These are phyloP conservation scores for Amanita rubescens DNA, from an alignment of 768 basidiomycete species.

Conservation along the genomic window DNA sequence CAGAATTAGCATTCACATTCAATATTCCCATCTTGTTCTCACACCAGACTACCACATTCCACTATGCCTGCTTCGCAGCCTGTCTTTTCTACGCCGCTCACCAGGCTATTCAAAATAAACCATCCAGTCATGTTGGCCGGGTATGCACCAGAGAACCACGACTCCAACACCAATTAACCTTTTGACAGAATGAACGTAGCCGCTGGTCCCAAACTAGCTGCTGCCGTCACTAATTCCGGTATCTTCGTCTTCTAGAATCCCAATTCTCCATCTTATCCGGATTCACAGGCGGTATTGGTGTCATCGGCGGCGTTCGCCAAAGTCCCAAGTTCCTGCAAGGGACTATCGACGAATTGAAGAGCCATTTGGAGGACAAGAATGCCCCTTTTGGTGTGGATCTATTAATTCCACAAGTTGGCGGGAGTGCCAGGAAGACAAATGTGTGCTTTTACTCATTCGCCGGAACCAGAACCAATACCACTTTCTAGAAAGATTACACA, in stretches of 20 bases:
- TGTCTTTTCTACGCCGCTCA: constrained; percentile 67
- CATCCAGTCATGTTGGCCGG: constrained; percentile 85
- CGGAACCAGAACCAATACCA: neutral
- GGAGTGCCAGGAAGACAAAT: constrained; percentile 80
- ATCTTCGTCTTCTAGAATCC: constrained; percentile 7
- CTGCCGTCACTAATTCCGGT: constrained; percentile 89
- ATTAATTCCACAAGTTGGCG: constrained; percentile 76
- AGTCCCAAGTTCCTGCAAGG: constrained; percentile 64
- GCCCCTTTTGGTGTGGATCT: constrained; percentile 82
- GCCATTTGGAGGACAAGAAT: constrained; percentile 62
- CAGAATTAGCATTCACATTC: neutral
- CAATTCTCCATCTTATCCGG: neutral
- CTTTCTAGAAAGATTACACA: constrained; percentile 58
- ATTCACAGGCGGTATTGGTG: constrained; percentile 62
- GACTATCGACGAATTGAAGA: constrained; percentile 67
- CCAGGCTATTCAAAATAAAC: constrained; percentile 66
- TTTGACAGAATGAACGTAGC: constrained; percentile 72
- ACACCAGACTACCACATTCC: constrained; percentile 6
- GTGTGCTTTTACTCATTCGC: constrained; percentile 14
- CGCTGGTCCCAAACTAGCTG: constrained; percentile 78
- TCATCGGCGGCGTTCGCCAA: constrained; percentile 78
- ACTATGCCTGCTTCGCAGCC: constrained; percentile 61
- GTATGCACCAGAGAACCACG: constrained; percentile 16
- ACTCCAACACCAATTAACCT: neutral
- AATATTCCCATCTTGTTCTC: neutral